These are phyloP conservation scores for Petasospora fabianii DNA, from an alignment of 1,139 yeast species.

Conservation along the genomic window DNA sequence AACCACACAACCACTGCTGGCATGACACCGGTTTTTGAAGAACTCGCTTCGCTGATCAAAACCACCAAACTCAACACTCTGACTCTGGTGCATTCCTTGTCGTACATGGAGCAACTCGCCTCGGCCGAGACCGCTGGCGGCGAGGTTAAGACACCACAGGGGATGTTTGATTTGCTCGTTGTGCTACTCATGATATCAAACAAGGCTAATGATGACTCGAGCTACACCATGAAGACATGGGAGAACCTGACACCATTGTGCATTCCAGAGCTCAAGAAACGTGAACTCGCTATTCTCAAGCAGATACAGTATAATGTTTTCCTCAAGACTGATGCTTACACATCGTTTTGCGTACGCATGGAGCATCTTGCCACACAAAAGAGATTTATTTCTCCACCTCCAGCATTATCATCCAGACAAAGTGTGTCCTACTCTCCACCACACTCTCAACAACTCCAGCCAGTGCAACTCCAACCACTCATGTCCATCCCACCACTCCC, in stretches of 20 bases:
- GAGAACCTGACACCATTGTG: slow-evolving; percentile 27
- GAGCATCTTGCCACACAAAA: slow-evolving; percentile 8
- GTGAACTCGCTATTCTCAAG: slow-evolving; percentile 22
- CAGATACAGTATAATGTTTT: slow-evolving; percentile 23
- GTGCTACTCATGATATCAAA: slow-evolving; percentile 43
- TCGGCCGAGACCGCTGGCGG: no score
- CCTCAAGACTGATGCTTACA: slow-evolving; percentile 11
- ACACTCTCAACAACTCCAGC: slow-evolving; percentile 4
- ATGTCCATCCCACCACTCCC: slow-evolving; percentile 1
- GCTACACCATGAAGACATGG: slow-evolving; percentile 54
- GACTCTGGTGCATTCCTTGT: slow-evolving; percentile 19
- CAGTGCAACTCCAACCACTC: slow-evolving; percentile 4
- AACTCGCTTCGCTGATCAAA: slow-evolving; percentile 13
- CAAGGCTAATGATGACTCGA: slow-evolving; percentile 48
- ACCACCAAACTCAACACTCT: slow-evolving; percentile 20
- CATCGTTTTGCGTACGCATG: slow-evolving; percentile 12
- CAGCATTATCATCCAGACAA: no score
- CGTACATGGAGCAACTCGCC: slow-evolving; percentile 17
- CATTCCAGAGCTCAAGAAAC: slow-evolving; percentile 12
- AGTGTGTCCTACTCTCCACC: slow-evolving; percentile 7
- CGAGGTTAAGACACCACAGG: no score
- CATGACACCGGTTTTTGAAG: slow-evolving; percentile 7
- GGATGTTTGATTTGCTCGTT: slow-evolving; percentile 23
- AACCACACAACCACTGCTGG: slow-evolving; percentile 1
- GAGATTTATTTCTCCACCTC: no score